Evolutionary conservation across 495 filamentous ascomycete genomes (phyloP), one percentile per base, ranked within the genome.

Genomic region (Polyplosphaeria fusca): DNA sequence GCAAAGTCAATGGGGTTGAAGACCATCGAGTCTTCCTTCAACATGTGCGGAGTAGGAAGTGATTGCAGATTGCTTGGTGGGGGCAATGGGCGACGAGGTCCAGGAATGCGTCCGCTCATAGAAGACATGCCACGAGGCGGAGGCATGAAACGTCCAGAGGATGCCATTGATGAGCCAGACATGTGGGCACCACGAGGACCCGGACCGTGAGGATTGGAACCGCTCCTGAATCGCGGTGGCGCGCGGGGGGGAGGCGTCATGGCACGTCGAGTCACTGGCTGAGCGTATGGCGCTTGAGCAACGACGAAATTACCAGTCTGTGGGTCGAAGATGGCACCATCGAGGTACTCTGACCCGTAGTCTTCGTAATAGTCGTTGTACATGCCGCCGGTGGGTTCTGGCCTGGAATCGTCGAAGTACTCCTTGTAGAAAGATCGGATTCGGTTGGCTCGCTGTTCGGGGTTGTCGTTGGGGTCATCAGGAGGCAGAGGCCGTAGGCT

Each of bases 361-460:
- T 89, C 86, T 60, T 89, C 83, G 52, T 86, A 85, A 66, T 89
- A 87, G 61, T 77, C 71, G 12, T 63, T 58, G 47, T 58, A 57
- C 14, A 19, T 38, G 40, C 67, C 70, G 37, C 49, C 51, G 13
- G 73, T 74, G 24, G 76, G 77, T 26, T 73, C 77, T 0, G 76
- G 76, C 68, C 86, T 88, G 18, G 80, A 84, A 22, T 95, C 91
- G 49, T 98, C 93, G 58, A 98, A 98, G 71, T 97, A 97, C 71
- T 97, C 93, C 70, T 96, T 96, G 75, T 98, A 98, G 75, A 98
- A 98, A 22, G 94, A 97, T 62, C 93, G 83, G 60, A 98, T 97
- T 20, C 94, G 82, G 73, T 95, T 96, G 57, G 93, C 93, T 68
- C 93, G 83, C 72, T 92, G 83, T 73, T 97, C 93, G 2, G 93